These are phyloP conservation scores for Turritis glabra DNA, from an alignment of 345 rosid species.

Conservation along the genomic window DNA sequence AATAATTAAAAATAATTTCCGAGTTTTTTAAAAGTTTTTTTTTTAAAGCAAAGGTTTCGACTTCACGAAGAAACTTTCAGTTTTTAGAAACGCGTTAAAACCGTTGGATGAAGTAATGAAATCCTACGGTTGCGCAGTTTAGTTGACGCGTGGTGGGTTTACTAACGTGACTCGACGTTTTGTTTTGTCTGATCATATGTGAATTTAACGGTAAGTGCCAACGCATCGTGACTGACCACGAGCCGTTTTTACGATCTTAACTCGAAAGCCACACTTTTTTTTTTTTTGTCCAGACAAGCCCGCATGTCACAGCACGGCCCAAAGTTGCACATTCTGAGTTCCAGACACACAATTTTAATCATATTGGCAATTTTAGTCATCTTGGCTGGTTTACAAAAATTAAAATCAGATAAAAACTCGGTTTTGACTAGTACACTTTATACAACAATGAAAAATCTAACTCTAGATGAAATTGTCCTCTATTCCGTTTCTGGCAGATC, in stretches of 20 bases:
- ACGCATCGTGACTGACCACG: constrained; percentile 22
- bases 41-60: neutral
- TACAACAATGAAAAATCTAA: no score
- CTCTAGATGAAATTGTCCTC: no score
- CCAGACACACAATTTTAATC: no score
- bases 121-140: constrained; percentile 34
- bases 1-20: neutral
- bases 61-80: constrained; percentile 13
- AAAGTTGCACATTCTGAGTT: no score
- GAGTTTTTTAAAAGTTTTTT: neutral
- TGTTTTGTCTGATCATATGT: neutral
- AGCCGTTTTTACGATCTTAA: neutral
- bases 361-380: no score
- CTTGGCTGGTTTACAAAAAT: no score
- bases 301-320: no score
- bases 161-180: constrained; percentile 26
- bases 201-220: constrained; percentile 29
- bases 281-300: neutral
- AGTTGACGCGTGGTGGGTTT: constrained; percentile 33
- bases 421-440: no score
- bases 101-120: constrained; percentile 27
- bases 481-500: no score
- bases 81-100: constrained; percentile 24
- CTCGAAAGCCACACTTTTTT: neutral
- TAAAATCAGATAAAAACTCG: no score